Conservation (phyloP, 1,284 basidiomycete genomes). For the Ceratobasidium sp. region DNA sequence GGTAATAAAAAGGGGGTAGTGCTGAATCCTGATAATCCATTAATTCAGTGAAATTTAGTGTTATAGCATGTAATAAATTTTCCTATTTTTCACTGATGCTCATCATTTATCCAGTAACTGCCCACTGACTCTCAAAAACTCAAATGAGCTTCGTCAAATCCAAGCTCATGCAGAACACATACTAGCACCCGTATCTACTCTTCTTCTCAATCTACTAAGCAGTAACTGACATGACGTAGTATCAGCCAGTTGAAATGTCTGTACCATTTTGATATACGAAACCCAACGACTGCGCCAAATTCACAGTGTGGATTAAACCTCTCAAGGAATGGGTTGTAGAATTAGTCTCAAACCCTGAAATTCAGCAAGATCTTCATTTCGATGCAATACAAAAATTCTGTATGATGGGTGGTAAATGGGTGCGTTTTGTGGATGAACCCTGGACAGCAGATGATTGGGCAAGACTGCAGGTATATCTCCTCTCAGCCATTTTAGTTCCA, state of each 20-base stretch:
- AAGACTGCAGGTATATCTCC: not conserved
- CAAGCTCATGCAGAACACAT: not conserved
- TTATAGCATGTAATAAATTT: too few species aligned
- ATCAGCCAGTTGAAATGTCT: not conserved
- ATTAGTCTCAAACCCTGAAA: not conserved
- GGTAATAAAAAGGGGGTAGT: too few species aligned
- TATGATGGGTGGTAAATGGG: not conserved
- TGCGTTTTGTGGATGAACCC: constrained; percentile 1
- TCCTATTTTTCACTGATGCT: too few species aligned
- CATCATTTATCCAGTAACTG: not conserved
- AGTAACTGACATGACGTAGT: not conserved
- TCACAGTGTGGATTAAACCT: constrained; percentile 1
- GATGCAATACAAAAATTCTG: not conserved
- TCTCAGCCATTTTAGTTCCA: too few species aligned
- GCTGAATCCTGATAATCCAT: too few species aligned
- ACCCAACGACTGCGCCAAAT: not conserved
- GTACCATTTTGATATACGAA: not conserved
- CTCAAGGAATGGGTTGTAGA: constrained; percentile 4
- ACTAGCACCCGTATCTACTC: not conserved
- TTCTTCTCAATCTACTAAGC: too few species aligned
- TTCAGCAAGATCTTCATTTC: not conserved
- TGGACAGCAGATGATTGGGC: not conserved
- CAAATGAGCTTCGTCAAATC: not conserved
- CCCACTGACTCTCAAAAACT: not conserved
- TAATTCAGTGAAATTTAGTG: too few species aligned